Evolutionary conservation across 371 early-diverging fungal genomes (phyloP), one percentile per base, ranked within the genome.

Genomic region (Phascolomyces articulosus): DNA sequence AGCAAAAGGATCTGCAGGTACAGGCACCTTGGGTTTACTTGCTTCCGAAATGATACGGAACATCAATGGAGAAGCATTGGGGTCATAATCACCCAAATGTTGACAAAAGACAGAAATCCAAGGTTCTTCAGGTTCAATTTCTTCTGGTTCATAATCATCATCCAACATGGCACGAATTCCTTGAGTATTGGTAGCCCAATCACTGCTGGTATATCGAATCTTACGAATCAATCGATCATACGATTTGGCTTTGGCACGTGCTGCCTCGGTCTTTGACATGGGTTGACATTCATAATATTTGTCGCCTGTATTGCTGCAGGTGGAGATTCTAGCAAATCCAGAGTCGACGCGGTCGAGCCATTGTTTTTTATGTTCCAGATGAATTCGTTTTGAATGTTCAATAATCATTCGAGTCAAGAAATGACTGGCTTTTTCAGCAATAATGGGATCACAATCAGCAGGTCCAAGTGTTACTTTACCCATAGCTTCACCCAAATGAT

Each of bases 381-480:
- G 70, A 8, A 70, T 56, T 48, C 73, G 57, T 59, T 73, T 77
- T 24, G 77, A 67, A 48, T 77, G 74, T 51, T 81, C 82, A 28
- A 81, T 81, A 40, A 81, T 75, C 69, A 82, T 67, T 13, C 79
- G 72, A 24, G 79, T 79, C 60, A 82, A 38, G 29, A 82, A 75
- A 60, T 79, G 77, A 31, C 74, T 72, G 9, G 77, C 77, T 40
- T 77, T 78, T 58, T 78, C 82, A 3, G 74, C 62, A 60, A 79
- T 77, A 49, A 81, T 74, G 2, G 75, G 74, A 24, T 70, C 72
- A 47, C 82, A 82, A 16, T 77, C 75, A 10, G 73, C 67, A 20
- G 82, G 74, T 0, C 79, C 82, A 13, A 82, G 64, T 0, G 77
- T 73, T 7, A 73, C 82, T 55, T 81, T 81, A 40, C 82, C 79